These are phyloP conservation scores for Phytophthora vignae DNA, from an alignment of 352 stramenopile species.

Conservation along the genomic window DNA sequence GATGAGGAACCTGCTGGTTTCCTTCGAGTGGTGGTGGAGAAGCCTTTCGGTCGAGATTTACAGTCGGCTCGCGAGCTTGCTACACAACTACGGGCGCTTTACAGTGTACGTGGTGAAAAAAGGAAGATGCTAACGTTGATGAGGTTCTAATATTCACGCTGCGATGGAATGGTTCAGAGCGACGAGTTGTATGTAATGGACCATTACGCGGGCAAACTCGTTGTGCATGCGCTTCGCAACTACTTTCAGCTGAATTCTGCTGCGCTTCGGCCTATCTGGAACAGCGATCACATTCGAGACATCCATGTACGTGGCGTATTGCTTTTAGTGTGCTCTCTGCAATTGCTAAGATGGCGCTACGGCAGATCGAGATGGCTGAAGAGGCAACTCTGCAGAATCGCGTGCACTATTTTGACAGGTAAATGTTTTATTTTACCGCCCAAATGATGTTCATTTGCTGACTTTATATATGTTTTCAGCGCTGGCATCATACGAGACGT, in stretches of 20 bases:
- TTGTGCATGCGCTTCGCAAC: constrained; percentile 58
- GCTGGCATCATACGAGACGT: constrained; percentile 83
- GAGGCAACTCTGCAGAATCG: constrained; percentile 66
- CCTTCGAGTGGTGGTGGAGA: constrained; percentile 82
- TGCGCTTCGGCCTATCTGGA: constrained; percentile 44
- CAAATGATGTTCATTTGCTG: neutral
- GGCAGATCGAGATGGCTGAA: constrained; percentile 75
- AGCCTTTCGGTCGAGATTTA: constrained; percentile 78
- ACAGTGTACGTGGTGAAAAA: constrained; percentile 33
- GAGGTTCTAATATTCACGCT: neutral
- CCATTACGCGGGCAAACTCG: constrained; percentile 85
- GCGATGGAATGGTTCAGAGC: constrained; percentile 31
- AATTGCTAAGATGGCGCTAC: neutral
- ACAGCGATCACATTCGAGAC: constrained; percentile 25
- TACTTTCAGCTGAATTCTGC: constrained; percentile 66
- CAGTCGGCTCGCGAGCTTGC: constrained; percentile 58
- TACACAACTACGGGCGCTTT: constrained; percentile 40
- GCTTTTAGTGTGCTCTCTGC: neutral
- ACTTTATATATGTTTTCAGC: constrained; percentile 24
- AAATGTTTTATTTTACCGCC: constrained; percentile 7
- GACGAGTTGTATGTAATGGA: constrained; percentile 89
- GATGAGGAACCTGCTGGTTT: constrained; percentile 27
- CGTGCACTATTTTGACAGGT: constrained; percentile 78
- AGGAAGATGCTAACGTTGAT: neutral
- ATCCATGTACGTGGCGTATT: constrained; percentile 25